Evolutionary conservation across 306 rosid genomes (phyloP), one percentile per base, ranked within the genome.

Genomic region (Luffa aegyptiaca): DNA sequence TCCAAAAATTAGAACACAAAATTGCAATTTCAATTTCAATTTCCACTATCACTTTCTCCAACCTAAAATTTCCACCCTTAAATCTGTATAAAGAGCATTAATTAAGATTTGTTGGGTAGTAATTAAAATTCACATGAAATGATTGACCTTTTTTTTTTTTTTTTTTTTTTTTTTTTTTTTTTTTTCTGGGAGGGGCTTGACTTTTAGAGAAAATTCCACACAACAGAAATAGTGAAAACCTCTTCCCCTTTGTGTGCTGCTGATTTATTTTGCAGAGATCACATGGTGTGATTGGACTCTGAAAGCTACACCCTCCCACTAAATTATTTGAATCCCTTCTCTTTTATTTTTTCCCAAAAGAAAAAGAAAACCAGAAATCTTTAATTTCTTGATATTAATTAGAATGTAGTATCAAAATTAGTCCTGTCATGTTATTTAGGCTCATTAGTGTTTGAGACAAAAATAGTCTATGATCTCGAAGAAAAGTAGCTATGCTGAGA

Each of bases 271-370:
- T 71, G 11, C 77, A 71, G 77, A 71, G 57, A 21, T 71, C 77
- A 71, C 77, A 11, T 71, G 77, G 58, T 71, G 41, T 46, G 77
- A 71, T 71, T 71, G 41, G 21, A 71, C 57, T 18, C 75, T 71
- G 57, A 71, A 71, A 71, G 57, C 57, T 71, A 71, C 56, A 46
- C 2, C 65, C 6, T 12, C 5, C 11, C 36, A 31, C 46, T 65
- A 35, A 21, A 31, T 63, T 33, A 31, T 58, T 49, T 46, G 52
- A 56, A 56, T 17, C 61, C 18, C 56, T 20, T 16, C 21, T 1
- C 3, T 20, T 2, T 57, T 20, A 6, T 6, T 56, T n/a, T 56
- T 41, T 41, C 1, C 31, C 31, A 26, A 26, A 26, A 26, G 31
- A 26, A 26, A 26, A 26, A 26, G 31, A 26, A 26, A 26, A 26